A percentile compares a stretch with the other conserved stretches of the same genome.
phyloP scores from a whole-genome alignment of 1,139 yeast genomes.

The Hanseniaspora gamundiae region DNA sequence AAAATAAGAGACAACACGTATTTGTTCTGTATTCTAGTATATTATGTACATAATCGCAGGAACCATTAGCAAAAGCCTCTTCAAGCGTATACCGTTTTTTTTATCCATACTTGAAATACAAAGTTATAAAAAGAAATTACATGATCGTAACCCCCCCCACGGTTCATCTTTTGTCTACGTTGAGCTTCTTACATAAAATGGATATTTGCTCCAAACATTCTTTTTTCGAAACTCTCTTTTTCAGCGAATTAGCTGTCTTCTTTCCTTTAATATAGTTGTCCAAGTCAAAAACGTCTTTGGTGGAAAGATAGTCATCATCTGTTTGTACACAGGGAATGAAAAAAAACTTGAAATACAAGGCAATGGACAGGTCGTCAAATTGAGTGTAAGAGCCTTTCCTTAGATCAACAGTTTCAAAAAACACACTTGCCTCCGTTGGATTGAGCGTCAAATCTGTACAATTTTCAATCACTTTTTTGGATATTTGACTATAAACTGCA shows the following conservation, averaged over 20 bases:
- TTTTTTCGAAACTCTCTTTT: conserved; percentile 1
- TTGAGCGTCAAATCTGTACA: conserved; percentile 12
- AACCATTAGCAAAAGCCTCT: too few species aligned
- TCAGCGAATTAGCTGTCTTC: not conserved
- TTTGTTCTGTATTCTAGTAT: too few species aligned
- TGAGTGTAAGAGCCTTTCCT: conserved; percentile 22
- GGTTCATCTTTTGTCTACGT: too few species aligned
- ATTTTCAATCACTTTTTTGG: conserved; percentile 13
- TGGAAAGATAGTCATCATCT: conserved; percentile 7
- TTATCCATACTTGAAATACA: too few species aligned
- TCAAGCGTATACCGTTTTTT: too few species aligned
- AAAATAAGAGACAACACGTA: too few species aligned
- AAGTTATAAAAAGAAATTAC: too few species aligned
- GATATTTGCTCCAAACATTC: not conserved
- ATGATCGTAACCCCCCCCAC: too few species aligned
- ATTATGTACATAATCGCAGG: too few species aligned
- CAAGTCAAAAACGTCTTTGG: not conserved
- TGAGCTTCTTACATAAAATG: not conserved
- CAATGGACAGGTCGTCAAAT: conserved; percentile 21
- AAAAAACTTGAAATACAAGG: conserved; percentile 21
- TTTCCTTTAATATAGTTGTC: not conserved
- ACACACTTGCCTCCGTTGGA: conserved; percentile 13
- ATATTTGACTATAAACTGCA: conserved; percentile 14
- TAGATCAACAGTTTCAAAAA: conserved; percentile 19
- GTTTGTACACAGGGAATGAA: conserved; percentile 15